Conservation (phyloP, 1,284 basidiomycete genomes). For the Pholiota adiposa region DNA sequence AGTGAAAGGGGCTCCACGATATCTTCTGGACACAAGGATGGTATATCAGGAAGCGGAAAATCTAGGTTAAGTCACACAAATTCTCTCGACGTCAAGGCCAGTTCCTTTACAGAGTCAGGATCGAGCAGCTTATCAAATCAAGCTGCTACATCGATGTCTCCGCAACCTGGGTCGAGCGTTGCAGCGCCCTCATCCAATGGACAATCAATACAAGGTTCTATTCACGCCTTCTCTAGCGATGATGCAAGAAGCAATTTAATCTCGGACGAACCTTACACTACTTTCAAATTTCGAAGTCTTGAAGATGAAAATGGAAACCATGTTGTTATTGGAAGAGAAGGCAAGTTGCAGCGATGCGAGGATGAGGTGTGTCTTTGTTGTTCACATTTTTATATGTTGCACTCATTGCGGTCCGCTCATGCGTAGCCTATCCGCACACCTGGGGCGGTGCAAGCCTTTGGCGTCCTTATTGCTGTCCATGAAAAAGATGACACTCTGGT, state of each 20-base stretch:
- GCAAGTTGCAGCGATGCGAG: conserved; percentile 72
- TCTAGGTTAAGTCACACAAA: conserved; percentile 1
- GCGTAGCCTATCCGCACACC: conserved; percentile 80
- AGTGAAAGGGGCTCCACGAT: conserved; percentile 19
- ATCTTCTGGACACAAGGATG: conserved; percentile 4
- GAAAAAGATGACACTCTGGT: conserved; percentile 65
- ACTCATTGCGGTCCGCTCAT: background rate
- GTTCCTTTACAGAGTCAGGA: background rate
- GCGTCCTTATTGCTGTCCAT: conserved; percentile 80
- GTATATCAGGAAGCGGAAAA: background rate
- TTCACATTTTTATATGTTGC: background rate
- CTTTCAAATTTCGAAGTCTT: conserved; percentile 71
- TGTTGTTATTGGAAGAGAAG: conserved; percentile 76
- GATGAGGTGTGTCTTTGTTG: conserved; percentile 71
- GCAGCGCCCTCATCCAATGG: conserved; percentile 5
- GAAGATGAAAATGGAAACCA: conserved; percentile 76
- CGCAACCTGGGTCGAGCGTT: conserved; percentile 3
- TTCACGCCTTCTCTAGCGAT: conserved; percentile 8
- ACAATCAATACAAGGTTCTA: conserved; percentile 6
- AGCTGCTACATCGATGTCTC: background rate
- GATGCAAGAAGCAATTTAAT: conserved; percentile 11
- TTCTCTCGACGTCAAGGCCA: background rate
- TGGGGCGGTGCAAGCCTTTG: conserved; percentile 87
- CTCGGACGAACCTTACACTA: conserved; percentile 43
- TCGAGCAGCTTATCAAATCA: conserved; percentile 1